Evolutionary conservation across 805 yeast species (phyloP).

Genomic region (Wickerhamomyces xylosicus): DNA sequence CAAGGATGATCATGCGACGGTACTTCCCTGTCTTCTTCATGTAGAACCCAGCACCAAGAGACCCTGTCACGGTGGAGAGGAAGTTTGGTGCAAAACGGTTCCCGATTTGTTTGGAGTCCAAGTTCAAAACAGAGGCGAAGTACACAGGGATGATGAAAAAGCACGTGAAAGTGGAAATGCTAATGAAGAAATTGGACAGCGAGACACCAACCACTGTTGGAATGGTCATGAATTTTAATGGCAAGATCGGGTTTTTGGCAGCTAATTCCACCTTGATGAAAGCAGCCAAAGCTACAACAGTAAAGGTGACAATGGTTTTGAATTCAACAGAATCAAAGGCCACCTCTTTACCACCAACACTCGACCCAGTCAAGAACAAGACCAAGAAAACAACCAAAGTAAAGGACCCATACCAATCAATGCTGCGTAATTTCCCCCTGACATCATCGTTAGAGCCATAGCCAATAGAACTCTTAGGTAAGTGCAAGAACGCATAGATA

Average conservation of each 20-base stretch:
- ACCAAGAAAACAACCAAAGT: slow-evolving; percentile 35
- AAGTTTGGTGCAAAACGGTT: slow-evolving; percentile 50
- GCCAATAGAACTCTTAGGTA: slow-evolving; percentile 44
- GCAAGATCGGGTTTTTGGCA: slow-evolving; percentile 50
- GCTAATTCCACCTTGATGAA: slow-evolving; percentile 35
- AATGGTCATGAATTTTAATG: slow-evolving; percentile 41
- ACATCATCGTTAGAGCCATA: slow-evolving; percentile 36
- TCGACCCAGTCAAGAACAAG: slow-evolving; percentile 37
- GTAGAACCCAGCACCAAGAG: slow-evolving; percentile 53
- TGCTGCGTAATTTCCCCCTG: slow-evolving; percentile 36
- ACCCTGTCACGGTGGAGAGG: slow-evolving; percentile 46
- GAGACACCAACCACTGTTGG: slow-evolving; percentile 57
- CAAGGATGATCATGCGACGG: slow-evolving; percentile 31
- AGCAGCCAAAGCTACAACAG: slow-evolving; percentile 25
- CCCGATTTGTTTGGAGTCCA: slow-evolving; percentile 49
- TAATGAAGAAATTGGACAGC: slow-evolving; percentile 45
- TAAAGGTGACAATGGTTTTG: slow-evolving; percentile 23
- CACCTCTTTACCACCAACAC: slow-evolving; percentile 41
- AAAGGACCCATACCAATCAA: slow-evolving; percentile 45
- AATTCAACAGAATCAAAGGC: slow-evolving; percentile 24
- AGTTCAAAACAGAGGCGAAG: slow-evolving; percentile 41
- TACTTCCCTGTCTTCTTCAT: slow-evolving; percentile 59
- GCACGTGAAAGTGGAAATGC: slow-evolving; percentile 29
- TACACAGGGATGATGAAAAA: slow-evolving; percentile 54
- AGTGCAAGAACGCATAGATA: slow-evolving; percentile 26